These are phyloP conservation scores for Lentithecium fluviatile DNA, from an alignment of 495 filamentous ascomycete species.

Conservation along the genomic window DNA sequence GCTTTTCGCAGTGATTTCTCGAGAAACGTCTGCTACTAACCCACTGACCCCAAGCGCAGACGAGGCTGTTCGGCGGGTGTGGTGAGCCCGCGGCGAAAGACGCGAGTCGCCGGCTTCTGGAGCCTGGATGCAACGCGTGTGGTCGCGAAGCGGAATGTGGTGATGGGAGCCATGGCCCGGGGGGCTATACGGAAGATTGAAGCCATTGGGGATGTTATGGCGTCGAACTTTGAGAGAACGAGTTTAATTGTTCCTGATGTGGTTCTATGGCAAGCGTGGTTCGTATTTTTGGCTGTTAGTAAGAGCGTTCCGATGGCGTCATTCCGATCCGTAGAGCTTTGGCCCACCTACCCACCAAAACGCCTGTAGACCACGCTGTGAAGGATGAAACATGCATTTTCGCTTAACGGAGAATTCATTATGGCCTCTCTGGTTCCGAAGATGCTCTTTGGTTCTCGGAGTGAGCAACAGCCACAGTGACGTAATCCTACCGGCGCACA, in stretches of 20 bases:
- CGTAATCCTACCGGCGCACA: no score
- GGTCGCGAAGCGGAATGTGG: conserved; percentile 22
- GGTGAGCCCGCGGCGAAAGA: conserved; percentile 43
- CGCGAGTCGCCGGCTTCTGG: conserved; percentile 22
- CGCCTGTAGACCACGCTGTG: no score
- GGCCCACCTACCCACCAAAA: not conserved
- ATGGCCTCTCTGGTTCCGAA: no score
- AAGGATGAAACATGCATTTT: not conserved
- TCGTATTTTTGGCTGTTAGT: no score
- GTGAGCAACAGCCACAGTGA: no score
- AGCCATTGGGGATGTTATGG: conserved; percentile 26
- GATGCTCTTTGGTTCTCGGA: no score
- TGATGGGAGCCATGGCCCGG: conserved; percentile 1
- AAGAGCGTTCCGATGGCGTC: no score
- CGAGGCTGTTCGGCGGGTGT: conserved; percentile 56
- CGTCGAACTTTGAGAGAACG: no score
- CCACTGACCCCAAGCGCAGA: conserved; percentile 56
- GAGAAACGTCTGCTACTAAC: conserved; percentile 11
- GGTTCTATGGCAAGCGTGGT: no score
- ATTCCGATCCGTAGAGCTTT: not conserved
- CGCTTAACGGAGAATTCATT: no score
- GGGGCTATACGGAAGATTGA: conserved; percentile 29
- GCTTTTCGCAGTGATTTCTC: not conserved
- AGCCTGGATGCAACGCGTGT: conserved; percentile 13
- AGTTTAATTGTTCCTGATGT: no score